Percentiles rank a stretch among this genome's conserved stretches.
Evolutionary conservation across 2,329 filamentous ascomycete species (phyloP).

Genomic region (Hymenoscyphus fraxineus): DNA sequence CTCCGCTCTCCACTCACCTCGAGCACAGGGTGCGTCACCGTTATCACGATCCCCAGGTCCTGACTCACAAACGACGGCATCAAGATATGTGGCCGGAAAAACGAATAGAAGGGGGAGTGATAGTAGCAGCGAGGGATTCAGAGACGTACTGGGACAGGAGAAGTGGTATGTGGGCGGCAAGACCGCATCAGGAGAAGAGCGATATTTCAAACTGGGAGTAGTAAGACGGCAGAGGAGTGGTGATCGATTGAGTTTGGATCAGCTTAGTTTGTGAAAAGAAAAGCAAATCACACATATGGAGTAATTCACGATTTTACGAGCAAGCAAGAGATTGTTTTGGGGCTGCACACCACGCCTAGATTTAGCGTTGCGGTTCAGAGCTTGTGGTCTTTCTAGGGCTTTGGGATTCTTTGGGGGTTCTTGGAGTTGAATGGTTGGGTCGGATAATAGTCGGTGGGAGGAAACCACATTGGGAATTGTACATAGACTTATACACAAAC

Average conservation of each 20-base stretch:
- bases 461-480: background rate
- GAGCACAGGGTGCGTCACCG: slow-evolving; percentile 28
- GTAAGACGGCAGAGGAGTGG: slow-evolving; percentile 69
- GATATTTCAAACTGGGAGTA: slow-evolving; percentile 77
- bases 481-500: background rate
- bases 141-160: slow-evolving; percentile 67
- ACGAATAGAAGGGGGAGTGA: slow-evolving; percentile 58
- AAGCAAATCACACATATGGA: background rate
- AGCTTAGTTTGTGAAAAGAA: slow-evolving; percentile 63
- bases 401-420: background rate
- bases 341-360: background rate
- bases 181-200: slow-evolving; percentile 73
- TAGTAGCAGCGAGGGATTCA: slow-evolving; percentile 71
- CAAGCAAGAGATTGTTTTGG: background rate
- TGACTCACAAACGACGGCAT: background rate
- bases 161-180: slow-evolving; percentile 80
- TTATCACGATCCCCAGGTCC: slow-evolving; percentile 24
- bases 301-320: background rate
- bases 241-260: slow-evolving; percentile 70
- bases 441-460: background rate
- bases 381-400: background rate
- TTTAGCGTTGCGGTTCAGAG: background rate
- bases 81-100: slow-evolving; percentile 19
- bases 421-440: background rate
- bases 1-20: slow-evolving; percentile 29